These are phyloP conservation scores for Calonectria pseudoreteaudii DNA, from an alignment of 2,329 filamentous ascomycete genomes.

Conservation along the genomic window DNA sequence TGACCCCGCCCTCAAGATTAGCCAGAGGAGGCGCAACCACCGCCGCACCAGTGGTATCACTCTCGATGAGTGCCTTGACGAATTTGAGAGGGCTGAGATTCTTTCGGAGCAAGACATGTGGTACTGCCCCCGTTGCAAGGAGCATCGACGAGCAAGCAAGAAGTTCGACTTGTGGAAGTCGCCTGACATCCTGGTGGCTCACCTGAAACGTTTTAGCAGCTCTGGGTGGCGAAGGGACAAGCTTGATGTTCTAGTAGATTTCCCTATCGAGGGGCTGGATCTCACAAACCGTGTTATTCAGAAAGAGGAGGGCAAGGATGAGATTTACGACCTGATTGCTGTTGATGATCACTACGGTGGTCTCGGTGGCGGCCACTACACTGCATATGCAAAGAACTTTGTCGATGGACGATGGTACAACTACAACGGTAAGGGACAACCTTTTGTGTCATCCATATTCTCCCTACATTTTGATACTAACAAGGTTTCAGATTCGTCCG, in stretches of 20 bases:
- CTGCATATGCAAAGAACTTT: constrained; percentile 93
- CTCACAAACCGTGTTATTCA: constrained; percentile 83
- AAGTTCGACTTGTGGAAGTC: constrained; percentile 98
- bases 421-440: constrained; percentile 82
- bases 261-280: constrained; percentile 89
- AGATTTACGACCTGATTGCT: constrained; percentile 92
- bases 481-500: constrained; percentile 74
- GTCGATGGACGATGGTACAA: constrained; percentile 92
- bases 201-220: constrained; percentile 95
- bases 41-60: constrained; percentile 74
- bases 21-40: constrained; percentile 72
- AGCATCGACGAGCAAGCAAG: constrained; percentile 91
- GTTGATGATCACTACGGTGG: constrained; percentile 97
- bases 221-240: constrained; percentile 88
- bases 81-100: constrained; percentile 94
- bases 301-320: constrained; percentile 82
- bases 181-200: constrained; percentile 93
- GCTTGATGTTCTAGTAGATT: constrained; percentile 90
- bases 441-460: not conserved
- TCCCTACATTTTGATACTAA: constrained; percentile 52
- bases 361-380: constrained; percentile 95
- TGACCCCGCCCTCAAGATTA: constrained; percentile 73
- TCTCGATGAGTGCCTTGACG: constrained; percentile 90
- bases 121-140: constrained; percentile 97
- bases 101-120: constrained; percentile 96